Evolutionary conservation across 305 asterid species (phyloP), one percentile per base, ranked within the genome.

Genomic region (Plantago coronopus): DNA sequence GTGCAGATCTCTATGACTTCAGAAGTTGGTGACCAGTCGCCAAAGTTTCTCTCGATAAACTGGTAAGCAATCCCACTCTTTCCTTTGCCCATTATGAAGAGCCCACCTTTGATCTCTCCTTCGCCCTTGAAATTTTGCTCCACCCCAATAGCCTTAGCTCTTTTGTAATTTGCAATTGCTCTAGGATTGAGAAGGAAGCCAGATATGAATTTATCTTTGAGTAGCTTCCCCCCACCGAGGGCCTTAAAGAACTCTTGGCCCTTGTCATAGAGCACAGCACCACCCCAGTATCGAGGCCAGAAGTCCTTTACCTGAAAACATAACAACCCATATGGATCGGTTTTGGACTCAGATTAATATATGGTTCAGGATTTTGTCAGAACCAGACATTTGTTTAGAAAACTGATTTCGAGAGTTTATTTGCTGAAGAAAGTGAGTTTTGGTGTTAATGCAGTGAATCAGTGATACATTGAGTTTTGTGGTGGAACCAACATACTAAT

Each of bases 261-360:
- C 60, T 66, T 73, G 73, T 89, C 96, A 37, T 68, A 74, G 54
- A 89, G 76, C 66, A 89, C 84, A 4, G 18, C 80, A 0, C 96
- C 95, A 27, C 97, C 97, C 94, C 91, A 89, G 59, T 86, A 89
- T 67, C 82, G 78, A 0, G 96, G 96, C 96, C 96, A 89, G 83
- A 84, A 89, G 59, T 83, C 89, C 62, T 68, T 82, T 64, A 89
- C 85, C 96, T 89, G 74, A 62, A 65, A 57, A 12, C 42, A 48
- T 42, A 17, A 49, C 0, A 18, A 20, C 31, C 22, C 27, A 10
- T 55, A 57, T 48, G n/a, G 62, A 31, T 31, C 9, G 8, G 9
- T 31, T 31, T 64, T 54, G 19, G 69, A 57, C 63, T 42, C 49
- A 9, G 38, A 3, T 31, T 9, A 31, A 9, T 3, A 31, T 17